Evolutionary conservation across 2,329 filamentous ascomycete genomes (phyloP).

Genomic region (Polychaeton citri): DNA sequence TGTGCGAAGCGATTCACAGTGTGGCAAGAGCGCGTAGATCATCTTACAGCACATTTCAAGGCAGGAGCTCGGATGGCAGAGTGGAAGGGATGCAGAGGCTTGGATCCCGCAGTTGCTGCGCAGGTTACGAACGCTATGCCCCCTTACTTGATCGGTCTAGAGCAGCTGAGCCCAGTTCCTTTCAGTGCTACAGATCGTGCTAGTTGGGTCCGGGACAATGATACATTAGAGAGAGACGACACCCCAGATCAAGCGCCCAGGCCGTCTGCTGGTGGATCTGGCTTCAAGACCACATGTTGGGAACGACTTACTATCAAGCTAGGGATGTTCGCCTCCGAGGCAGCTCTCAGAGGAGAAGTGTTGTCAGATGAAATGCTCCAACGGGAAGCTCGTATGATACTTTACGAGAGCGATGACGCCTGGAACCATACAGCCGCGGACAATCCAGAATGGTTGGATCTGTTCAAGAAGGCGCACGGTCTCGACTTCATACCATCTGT

Average conservation of each 20-base stretch:
- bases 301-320: constrained; percentile 35
- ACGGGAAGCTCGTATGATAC: constrained; percentile 30
- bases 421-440: constrained; percentile 31
- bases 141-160: constrained; percentile 37
- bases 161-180: constrained; percentile 31
- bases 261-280: not conserved
- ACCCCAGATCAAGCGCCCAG: constrained; percentile 9
- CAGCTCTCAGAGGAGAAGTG: constrained; percentile 24
- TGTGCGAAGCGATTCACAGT: constrained; percentile 33
- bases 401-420: constrained; percentile 35
- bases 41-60: constrained; percentile 42
- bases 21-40: constrained; percentile 40
- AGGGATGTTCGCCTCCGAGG: constrained; percentile 29
- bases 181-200: constrained; percentile 29
- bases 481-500: constrained; percentile 22
- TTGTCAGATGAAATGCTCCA: constrained; percentile 39
- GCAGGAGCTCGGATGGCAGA: constrained; percentile 38
- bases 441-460: constrained; percentile 32
- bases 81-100: constrained; percentile 43
- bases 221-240: constrained; percentile 2
- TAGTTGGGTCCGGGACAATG: not conserved
- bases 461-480: constrained; percentile 38
- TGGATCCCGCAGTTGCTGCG: constrained; percentile 34
- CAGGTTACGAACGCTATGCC: constrained; percentile 40
- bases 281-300: constrained; percentile 30